Base-by-base conservation (phyloP, 2,329 filamentous ascomycete genomes). In the Trichoderma sp. region DNA sequence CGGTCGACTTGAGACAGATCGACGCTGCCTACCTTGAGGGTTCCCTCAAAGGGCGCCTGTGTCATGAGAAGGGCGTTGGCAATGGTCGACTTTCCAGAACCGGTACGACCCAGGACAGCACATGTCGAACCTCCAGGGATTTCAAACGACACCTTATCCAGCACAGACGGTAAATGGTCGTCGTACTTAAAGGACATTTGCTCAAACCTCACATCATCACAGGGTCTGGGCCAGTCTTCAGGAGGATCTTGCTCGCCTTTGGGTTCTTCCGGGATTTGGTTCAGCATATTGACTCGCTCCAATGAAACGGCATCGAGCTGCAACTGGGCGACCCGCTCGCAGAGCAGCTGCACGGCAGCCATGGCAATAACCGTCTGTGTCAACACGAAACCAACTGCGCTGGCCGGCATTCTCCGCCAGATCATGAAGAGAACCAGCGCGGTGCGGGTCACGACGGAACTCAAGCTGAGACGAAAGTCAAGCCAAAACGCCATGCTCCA, bases 251-350 rank as follows among this genome's bases (percentile, higher is more conserved):
- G 78, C 1, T 86, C 84, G 1, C 92, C 93, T 0, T 81, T 83
- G 0, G 87, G 81, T 76, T 97, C 93, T 75, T 92, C 87, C 17
- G 94, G 91, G 0, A 97, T 85, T 68, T 92, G 87, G 1, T 95
- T 83, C 0, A 97, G 84, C 77, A 95, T 92, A 10, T 95, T 88
- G 0, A 97, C 90, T 48, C 93, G 87, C 78, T 97, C 93, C 0
- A 97, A 92, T 0, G 91, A 94, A 0, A 97, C 93, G 72, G 97
- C 97, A 75, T 97, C 91, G 86, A 97, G 93, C 76, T 97, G 93
- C 1, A 97, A 84, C 74, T 92, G 88, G 2, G 93, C 93, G 73
- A 97, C 97, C 68, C 88, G 86, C 69, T 88, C 88, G 78, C 93
- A 97, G 0, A 97, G 84, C 2, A 82, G 81, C 56, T 80, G 78